phyloP scores from a whole-genome alignment of 1,284 basidiomycete species.

The Cryptococcus wingfieldii region DNA sequence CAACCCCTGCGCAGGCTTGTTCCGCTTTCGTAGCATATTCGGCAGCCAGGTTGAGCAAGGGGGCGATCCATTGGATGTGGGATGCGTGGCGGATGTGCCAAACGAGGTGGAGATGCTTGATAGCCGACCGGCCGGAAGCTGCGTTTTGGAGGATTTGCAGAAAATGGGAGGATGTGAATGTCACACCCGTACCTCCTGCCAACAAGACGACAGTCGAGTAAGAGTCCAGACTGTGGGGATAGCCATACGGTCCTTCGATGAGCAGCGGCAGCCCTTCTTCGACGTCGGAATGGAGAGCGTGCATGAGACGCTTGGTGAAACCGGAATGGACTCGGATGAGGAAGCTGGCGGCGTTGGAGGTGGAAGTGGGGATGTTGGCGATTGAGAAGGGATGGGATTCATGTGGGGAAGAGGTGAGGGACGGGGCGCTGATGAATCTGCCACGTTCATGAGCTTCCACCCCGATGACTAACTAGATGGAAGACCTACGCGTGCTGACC shows the following conservation, averaged over 20 bases:
- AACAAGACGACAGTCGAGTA: constrained; percentile 38
- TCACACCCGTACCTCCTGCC: constrained; percentile 43
- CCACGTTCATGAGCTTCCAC: not conserved
- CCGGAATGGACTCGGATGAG: constrained; percentile 41
- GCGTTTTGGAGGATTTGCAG: constrained; percentile 21
- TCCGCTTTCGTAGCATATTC: not conserved
- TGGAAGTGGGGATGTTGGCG: constrained; percentile 31
- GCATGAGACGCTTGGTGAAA: constrained; percentile 30
- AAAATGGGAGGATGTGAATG: constrained; percentile 33
- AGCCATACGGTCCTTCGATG: constrained; percentile 47
- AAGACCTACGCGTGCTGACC: constrained; percentile 54
- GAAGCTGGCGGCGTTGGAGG: constrained; percentile 28
- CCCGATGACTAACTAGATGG: not conserved
- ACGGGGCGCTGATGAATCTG: constrained; percentile 40
- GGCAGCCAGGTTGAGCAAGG: constrained; percentile 16
- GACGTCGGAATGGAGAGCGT: constrained; percentile 13
- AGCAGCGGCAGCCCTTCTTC: constrained; percentile 22
- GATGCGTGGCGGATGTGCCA: constrained; percentile 38
- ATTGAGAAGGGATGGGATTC: constrained; percentile 48
- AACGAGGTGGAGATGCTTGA: constrained; percentile 31
- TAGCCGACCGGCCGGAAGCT: constrained; percentile 16
- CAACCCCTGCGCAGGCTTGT: not conserved
- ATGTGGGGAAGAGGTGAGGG: constrained; percentile 29
- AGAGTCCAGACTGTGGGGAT: constrained; percentile 18
- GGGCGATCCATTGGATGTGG: constrained; percentile 24